These are phyloP conservation scores for Panicum miliaceum DNA, from an alignment of 176 grass and related monocot species.

Conservation along the genomic window DNA sequence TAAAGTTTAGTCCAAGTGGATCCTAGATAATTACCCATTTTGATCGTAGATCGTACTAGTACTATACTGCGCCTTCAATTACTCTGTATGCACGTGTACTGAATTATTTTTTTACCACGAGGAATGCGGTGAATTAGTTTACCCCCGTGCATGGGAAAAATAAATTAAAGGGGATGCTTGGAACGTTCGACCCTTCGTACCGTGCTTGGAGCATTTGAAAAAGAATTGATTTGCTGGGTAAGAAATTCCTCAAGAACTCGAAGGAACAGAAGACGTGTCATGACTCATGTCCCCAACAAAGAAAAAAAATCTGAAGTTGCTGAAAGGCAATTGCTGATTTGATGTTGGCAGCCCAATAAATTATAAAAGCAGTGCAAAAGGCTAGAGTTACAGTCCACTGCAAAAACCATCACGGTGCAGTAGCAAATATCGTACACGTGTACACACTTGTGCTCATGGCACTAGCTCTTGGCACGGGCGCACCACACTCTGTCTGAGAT, in stretches of 20 bases:
- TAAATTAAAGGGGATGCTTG: too few species aligned
- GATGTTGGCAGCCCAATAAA: background rate
- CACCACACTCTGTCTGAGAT: background rate
- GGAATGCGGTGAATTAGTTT: too few species aligned
- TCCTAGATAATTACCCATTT: too few species aligned
- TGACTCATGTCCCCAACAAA: background rate
- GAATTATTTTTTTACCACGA: too few species aligned
- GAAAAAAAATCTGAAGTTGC: background rate
- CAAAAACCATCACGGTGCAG: conserved; percentile 19
- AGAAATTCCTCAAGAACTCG: background rate
- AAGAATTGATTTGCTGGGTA: background rate
- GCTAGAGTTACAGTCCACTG: conserved; percentile 42
- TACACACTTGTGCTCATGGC: background rate
- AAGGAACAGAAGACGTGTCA: background rate
- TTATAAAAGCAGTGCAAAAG: conserved; percentile 21
- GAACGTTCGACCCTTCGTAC: too few species aligned
- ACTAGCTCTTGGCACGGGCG: background rate
- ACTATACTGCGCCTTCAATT: too few species aligned
- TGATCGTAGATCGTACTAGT: too few species aligned
- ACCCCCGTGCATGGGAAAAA: too few species aligned
- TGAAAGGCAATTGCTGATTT: background rate
- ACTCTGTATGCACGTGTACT: too few species aligned
- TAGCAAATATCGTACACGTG: conserved; percentile 30
- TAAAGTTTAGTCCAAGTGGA: too few species aligned
- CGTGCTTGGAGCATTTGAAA: background rate